Conservation (phyloP, 371 early-diverging fungal species). For the Thermomucor indicae-seudaticae region DNA sequence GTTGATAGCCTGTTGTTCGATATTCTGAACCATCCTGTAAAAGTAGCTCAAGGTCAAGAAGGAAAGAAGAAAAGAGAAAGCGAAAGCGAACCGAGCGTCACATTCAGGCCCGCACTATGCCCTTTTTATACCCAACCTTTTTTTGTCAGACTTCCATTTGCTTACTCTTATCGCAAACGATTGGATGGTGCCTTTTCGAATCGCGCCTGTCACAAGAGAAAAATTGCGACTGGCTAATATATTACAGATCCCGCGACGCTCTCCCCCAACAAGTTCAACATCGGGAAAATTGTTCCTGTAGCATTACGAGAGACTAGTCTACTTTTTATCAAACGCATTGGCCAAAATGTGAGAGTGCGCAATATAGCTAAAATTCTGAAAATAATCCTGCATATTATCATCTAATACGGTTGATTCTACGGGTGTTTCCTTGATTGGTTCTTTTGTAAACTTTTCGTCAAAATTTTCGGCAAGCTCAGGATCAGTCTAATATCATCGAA, state of each 20-base stretch:
- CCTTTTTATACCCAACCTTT: slow-evolving; percentile 2
- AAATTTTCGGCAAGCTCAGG: slow-evolving; percentile 46
- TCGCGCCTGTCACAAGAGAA: too few species aligned
- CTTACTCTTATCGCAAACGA: too few species aligned
- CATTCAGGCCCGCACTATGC: not conserved
- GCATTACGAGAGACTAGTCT: too few species aligned
- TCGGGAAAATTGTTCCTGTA: too few species aligned
- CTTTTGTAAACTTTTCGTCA: slow-evolving; percentile 40
- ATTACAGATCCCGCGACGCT: too few species aligned
- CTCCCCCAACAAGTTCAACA: slow-evolving; percentile 3
- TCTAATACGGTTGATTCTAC: slow-evolving; percentile 23
- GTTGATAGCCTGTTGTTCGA: slow-evolving; percentile 77
- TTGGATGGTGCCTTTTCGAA: too few species aligned
- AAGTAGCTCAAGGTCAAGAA: slow-evolving; percentile 6
- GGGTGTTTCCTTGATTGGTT: slow-evolving; percentile 38
- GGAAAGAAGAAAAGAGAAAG: slow-evolving; percentile 10
- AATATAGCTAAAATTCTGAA: slow-evolving; percentile 43
- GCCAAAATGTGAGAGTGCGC: slow-evolving; percentile 22
- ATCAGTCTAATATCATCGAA: slow-evolving; percentile 29
- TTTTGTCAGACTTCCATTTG: not conserved
- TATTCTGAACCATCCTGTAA: slow-evolving; percentile 42
- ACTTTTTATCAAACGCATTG: too few species aligned
- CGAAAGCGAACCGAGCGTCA: too few species aligned
- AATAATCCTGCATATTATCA: slow-evolving; percentile 31
- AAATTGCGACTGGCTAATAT: too few species aligned